A percentile compares a stretch with the other conserved stretches of the same genome.
Conservation (phyloP, 169 alveolate genomes). For the Plasmodium cynomolgi region DNA sequence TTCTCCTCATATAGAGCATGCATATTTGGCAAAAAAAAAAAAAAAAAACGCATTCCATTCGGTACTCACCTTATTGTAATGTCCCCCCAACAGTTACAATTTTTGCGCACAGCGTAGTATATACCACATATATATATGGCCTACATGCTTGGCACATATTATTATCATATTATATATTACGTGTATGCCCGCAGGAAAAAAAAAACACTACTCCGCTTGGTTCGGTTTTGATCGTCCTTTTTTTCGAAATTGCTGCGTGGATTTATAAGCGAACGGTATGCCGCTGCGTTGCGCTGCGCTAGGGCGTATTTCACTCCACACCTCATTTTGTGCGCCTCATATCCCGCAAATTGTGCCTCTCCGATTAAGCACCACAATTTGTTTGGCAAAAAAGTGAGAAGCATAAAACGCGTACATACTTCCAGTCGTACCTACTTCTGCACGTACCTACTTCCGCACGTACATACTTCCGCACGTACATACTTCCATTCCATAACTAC, state of each 20-base stretch:
- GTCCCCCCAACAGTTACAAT: background rate
- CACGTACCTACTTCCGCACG: background rate
- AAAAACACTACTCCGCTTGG: background rate
- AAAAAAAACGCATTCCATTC: background rate
- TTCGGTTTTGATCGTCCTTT: background rate
- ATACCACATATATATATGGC: background rate
- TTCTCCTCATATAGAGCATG: background rate
- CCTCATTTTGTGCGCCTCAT: background rate
- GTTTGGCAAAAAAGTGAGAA: background rate
- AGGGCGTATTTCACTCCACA: background rate
- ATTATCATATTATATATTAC: background rate
- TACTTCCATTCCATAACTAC: background rate
- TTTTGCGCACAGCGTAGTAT: background rate
- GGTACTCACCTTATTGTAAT: background rate
- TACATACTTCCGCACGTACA: too few species aligned
- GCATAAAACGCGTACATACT: background rate
- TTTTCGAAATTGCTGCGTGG: background rate
- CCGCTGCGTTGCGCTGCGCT: background rate
- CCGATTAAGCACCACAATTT: background rate
- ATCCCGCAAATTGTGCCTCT: background rate
- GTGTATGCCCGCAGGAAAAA: background rate
- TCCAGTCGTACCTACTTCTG: too few species aligned
- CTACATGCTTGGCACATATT: background rate
- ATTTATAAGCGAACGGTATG: background rate
- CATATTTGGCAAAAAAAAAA: background rate